These are phyloP conservation scores for Fusarium oxysporum DNA, from an alignment of 2,329 filamentous ascomycete genomes.

Conservation along the genomic window DNA sequence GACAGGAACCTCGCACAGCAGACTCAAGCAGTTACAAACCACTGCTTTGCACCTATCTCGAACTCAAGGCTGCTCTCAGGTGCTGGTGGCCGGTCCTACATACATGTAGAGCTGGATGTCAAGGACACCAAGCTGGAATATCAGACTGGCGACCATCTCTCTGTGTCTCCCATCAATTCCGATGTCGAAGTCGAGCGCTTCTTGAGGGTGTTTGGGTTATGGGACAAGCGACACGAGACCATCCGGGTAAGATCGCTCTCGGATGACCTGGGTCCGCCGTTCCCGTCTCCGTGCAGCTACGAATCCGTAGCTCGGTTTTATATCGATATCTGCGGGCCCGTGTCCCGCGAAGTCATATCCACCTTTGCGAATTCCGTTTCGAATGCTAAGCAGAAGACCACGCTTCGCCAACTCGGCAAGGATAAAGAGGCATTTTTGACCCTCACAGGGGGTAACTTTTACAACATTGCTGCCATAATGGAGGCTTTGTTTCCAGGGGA, in stretches of 20 bases:
- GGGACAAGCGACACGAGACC: not conserved
- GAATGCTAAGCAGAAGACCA: not conserved
- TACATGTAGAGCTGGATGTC: not conserved
- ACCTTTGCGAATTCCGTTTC: not conserved
- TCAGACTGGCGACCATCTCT: not conserved
- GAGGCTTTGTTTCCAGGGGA: not conserved
- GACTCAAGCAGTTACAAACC: not conserved
- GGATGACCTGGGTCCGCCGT: accelerated
- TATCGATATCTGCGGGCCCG: not conserved
- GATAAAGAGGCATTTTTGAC: not conserved
- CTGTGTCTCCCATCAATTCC: accelerated
- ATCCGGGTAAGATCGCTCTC: not conserved
- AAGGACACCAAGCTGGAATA: not conserved
- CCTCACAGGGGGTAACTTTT: accelerated
- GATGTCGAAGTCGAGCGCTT: not conserved
- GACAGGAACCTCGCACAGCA: not conserved
- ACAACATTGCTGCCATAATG: not conserved
- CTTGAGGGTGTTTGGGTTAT: not conserved
- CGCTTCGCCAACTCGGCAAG: not conserved
- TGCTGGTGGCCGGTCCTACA: not conserved
- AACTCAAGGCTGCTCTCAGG: not conserved
- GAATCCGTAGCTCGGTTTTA: not conserved
- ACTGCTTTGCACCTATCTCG: not conserved
- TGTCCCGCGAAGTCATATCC: accelerated
- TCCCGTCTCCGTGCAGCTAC: not conserved